Evolutionary conservation across 768 basidiomycete species (phyloP), one percentile per base, ranked within the genome.

Genomic region (Phylloporus scabripes): DNA sequence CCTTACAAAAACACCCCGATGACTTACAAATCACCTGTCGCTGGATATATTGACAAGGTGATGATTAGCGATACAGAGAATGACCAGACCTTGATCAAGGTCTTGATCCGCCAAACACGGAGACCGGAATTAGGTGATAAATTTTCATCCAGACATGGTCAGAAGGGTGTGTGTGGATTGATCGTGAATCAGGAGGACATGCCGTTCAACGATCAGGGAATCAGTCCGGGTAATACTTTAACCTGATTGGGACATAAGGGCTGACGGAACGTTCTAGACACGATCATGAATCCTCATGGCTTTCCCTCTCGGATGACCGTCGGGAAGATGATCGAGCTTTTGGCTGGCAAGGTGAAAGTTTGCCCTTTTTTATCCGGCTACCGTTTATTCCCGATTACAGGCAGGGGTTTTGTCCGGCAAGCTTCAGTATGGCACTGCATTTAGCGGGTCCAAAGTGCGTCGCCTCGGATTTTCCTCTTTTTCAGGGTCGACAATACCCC

Each of bases 281-380:
- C 94, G 15, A 96, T 99, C 72, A 98, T 99, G 95, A 99, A 99
- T 66, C 96, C 96, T 3, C 96, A 99, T 70, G 96, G 96, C 62
- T 98, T 99, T 77, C 96, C 96, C 5, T 95, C 92, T 49, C 89
- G 95, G 47, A 97, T 94, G 93, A 99, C 96, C 21, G 96, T 99
- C 24, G 96, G 96, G 42, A 99, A 99, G 74, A 99, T 99, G 96
- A 96, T 99, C 46, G 96, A 99, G 69, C 75, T 97, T 18, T 72
- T 99, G 28, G 89, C 93, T 11, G 95, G 96, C 44, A 99, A 99
- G 79, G 90, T 88, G 49, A 42, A 18, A n/a, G 29, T 21, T 12
- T 3, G 8, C 33, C 31, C 23, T 14, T 11, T 46, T 40, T 33
- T 43, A 10, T 39, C 32, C 15, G 42, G n/a, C 44, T 21, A n/a